Conservation (phyloP, 176 grass and related monocot genomes). For the Panicum miliaceum region DNA sequence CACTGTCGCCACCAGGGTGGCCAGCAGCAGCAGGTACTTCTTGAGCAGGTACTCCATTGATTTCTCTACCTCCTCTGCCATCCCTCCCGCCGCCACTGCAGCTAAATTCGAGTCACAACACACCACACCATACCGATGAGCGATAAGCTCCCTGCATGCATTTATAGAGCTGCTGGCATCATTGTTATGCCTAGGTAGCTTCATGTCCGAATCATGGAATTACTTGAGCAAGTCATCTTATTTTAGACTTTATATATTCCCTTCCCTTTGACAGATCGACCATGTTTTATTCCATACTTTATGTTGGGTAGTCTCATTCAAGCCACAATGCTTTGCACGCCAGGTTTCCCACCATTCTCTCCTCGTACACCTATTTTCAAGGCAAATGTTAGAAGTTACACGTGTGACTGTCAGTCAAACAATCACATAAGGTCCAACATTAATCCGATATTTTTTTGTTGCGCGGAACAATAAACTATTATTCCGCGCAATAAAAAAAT, state of each 20-base stretch:
- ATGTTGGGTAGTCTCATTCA: background rate
- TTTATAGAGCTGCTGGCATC: too few relatives aligned
- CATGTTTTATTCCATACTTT: background rate
- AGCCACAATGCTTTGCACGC: background rate
- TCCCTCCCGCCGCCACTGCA: background rate
- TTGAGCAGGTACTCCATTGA: background rate
- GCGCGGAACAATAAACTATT: too few relatives aligned
- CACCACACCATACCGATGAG: too few relatives aligned
- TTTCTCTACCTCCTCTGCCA: rapidly evolving
- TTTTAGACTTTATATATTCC: background rate
- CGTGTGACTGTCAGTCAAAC: too few relatives aligned
- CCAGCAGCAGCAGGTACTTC: constrained; percentile 36
- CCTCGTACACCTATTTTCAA: too few relatives aligned
- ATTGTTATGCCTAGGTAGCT: background rate
- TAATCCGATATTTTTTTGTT: too few relatives aligned
- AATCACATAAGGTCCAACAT: too few relatives aligned
- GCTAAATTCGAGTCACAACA: background rate
- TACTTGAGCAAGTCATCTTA: background rate
- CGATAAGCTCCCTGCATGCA: too few relatives aligned
- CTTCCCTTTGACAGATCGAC: background rate
- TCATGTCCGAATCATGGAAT: background rate
- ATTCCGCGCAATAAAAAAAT: too few relatives aligned
- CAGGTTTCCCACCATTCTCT: background rate
- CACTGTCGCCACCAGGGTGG: constrained; percentile 22
- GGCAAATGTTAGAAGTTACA: too few relatives aligned